Conservation (phyloP, 768 basidiomycete genomes). For the Ramaria sp. region DNA sequence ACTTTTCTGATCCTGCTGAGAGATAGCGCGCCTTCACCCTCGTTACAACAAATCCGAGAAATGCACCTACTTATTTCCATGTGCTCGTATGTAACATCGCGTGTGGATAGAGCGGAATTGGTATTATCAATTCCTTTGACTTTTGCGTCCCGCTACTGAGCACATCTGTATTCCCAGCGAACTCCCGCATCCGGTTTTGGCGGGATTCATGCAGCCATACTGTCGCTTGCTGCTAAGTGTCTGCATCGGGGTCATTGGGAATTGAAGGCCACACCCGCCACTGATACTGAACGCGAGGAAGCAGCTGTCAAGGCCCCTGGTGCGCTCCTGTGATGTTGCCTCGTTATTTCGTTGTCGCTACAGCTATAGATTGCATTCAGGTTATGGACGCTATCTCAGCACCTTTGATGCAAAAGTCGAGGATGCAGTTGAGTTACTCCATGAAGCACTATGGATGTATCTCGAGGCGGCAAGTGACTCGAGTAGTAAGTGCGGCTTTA, state of each 20-base stretch:
- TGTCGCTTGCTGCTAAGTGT: conserved; percentile 62
- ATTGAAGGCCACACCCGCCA: conserved; percentile 46
- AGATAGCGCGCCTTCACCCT: conserved; percentile 52
- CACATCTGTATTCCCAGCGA: conserved; percentile 23
- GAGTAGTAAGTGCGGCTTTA: conserved; percentile 34
- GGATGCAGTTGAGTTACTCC: conserved; percentile 44
- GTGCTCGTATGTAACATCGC: conserved; percentile 53
- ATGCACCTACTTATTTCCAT: conserved; percentile 69
- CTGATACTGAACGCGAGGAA: conserved; percentile 51
- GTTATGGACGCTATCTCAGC: conserved; percentile 22
- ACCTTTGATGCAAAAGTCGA: conserved; percentile 51
- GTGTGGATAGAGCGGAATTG: conserved; percentile 67
- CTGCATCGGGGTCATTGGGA: conserved; percentile 52
- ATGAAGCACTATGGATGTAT: conserved; percentile 54
- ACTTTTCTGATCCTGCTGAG: conserved; percentile 77
- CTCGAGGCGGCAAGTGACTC: conserved; percentile 64
- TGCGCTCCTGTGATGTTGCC: conserved; percentile 18
- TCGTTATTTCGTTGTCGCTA: background rate
- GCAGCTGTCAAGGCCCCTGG: conserved; percentile 45
- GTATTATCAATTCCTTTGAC: conserved; percentile 31
- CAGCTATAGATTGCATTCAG: conserved; percentile 19
- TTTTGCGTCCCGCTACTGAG: background rate
- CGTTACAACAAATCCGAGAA: conserved; percentile 63
- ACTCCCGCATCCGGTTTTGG: conserved; percentile 56
- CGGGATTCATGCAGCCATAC: conserved; percentile 68